Evolutionary conservation across 306 rosid species (phyloP).

Genomic region (Rubus parviflorus): DNA sequence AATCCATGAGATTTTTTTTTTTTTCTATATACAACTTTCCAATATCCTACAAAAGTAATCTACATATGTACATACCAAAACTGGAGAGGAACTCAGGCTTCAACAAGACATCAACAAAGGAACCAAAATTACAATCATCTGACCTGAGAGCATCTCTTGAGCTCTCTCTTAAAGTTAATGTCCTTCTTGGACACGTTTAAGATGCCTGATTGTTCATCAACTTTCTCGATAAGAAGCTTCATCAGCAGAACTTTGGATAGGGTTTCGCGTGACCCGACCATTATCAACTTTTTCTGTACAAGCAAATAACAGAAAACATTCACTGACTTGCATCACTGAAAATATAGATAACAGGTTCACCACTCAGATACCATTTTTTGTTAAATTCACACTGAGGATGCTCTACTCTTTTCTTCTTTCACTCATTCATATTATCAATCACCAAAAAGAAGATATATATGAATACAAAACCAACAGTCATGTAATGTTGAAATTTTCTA

Average conservation of each 20-base stretch:
- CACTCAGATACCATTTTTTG: neutral
- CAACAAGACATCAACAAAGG: neutral
- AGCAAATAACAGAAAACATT: slow-evolving; percentile 7
- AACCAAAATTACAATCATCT: slow-evolving; percentile 31
- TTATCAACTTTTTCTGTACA: slow-evolving; percentile 76
- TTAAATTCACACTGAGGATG: neutral
- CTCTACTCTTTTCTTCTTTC: neutral
- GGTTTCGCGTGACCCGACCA: slow-evolving; percentile 88
- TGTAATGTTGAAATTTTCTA: neutral
- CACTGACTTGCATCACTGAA: neutral
- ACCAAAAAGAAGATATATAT: neutral
- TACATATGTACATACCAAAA: neutral
- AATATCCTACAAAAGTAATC: neutral
- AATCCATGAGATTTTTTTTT: neutral
- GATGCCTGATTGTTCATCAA: slow-evolving; percentile 81
- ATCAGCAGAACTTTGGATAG: slow-evolving; percentile 69
- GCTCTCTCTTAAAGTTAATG: slow-evolving; percentile 41
- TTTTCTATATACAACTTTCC: neutral
- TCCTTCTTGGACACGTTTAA: slow-evolving; percentile 55
- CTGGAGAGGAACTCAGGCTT: neutral
- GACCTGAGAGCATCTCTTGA: slow-evolving; percentile 53
- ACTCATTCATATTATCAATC: neutral
- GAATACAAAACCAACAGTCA: neutral
- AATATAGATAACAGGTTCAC: neutral
- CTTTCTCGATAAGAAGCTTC: slow-evolving; percentile 83